Evolutionary conservation across 768 basidiomycete genomes (phyloP).

Genomic region (Rhizopogon vinicolor): DNA sequence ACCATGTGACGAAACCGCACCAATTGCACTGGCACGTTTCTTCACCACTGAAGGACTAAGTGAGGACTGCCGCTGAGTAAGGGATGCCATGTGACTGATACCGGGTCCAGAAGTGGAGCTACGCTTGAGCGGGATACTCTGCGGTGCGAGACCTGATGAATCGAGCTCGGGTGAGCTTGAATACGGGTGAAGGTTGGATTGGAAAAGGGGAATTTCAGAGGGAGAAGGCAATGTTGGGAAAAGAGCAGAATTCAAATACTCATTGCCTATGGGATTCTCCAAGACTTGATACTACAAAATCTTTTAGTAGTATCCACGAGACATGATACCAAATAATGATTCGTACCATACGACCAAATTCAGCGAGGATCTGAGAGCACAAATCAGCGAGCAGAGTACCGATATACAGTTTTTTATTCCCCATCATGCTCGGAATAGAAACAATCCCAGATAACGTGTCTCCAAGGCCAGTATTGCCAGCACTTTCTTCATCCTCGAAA

Average conservation of each 20-base stretch:
- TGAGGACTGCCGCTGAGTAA: slow-evolving; percentile 46
- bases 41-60: slow-evolving; percentile 40
- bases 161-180: slow-evolving; percentile 55
- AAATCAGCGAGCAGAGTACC: slow-evolving; percentile 86
- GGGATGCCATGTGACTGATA: slow-evolving; percentile 11
- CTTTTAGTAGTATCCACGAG: slow-evolving; percentile 1
- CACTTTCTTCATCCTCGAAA: slow-evolving; percentile 64
- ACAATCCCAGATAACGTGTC: slow-evolving; percentile 61
- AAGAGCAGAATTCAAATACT: slow-evolving; percentile 69
- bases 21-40: slow-evolving; percentile 60
- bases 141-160: slow-evolving; percentile 15
- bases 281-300: slow-evolving; percentile 61
- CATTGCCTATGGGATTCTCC: slow-evolving; percentile 82
- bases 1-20: slow-evolving; percentile 75
- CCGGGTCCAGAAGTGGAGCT: slow-evolving; percentile 45
- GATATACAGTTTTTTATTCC: slow-evolving; percentile 83
- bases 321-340: slow-evolving; percentile 1
- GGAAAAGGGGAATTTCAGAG: slow-evolving; percentile 54
- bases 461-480: slow-evolving; percentile 50
- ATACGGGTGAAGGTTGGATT: slow-evolving; percentile 42
- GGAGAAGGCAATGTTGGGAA: slow-evolving; percentile 59
- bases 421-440: slow-evolving; percentile 80
- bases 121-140: slow-evolving; percentile 42
- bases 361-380: slow-evolving; percentile 81
- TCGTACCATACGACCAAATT: slow-evolving; percentile 81